Evolutionary conservation across 208 protist genomes (phyloP).

Genomic region (Leishmania major): DNA sequence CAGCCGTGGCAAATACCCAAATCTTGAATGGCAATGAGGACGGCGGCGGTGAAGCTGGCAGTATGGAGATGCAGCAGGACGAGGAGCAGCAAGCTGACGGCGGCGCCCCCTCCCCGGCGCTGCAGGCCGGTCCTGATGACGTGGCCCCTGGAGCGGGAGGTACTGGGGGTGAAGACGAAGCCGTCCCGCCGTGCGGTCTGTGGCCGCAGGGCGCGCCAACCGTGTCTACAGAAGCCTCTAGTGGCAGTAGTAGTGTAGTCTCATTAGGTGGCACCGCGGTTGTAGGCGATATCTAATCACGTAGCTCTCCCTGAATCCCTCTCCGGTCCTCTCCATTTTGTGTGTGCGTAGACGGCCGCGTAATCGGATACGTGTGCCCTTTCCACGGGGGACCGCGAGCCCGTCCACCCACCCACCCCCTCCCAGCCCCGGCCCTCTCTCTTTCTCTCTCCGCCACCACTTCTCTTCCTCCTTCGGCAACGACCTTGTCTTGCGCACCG

Average conservation of each 20-base stretch:
- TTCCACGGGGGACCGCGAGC: not conserved
- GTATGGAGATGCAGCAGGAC: slow-evolving; percentile 11
- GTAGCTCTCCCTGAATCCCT: not conserved
- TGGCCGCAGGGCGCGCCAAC: not conserved
- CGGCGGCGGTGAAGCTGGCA: slow-evolving; percentile 4
- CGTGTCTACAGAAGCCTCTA: not conserved
- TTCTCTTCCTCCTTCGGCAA: not conserved
- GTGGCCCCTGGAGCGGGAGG: not conserved
- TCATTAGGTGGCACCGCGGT: not conserved
- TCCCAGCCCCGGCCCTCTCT: not conserved
- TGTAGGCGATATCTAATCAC: slow-evolving; percentile 8
- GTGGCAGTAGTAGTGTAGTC: not conserved
- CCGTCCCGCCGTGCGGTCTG: not conserved
- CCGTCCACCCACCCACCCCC: not conserved
- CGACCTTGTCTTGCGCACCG: no score
- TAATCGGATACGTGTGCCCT: not conserved
- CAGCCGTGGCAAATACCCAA: slow-evolving; percentile 29
- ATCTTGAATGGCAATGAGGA: slow-evolving; percentile 22
- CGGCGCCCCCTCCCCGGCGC: slow-evolving; percentile 10
- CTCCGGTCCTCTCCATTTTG: not conserved
- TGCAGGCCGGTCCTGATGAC: not conserved
- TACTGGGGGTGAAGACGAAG: not conserved
- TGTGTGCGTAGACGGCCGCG: not conserved
- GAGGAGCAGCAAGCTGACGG: slow-evolving; percentile 30
- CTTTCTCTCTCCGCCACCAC: not conserved